Evolutionary conservation across 495 filamentous ascomycete genomes (phyloP).

Genomic region (Xylaria acuta): DNA sequence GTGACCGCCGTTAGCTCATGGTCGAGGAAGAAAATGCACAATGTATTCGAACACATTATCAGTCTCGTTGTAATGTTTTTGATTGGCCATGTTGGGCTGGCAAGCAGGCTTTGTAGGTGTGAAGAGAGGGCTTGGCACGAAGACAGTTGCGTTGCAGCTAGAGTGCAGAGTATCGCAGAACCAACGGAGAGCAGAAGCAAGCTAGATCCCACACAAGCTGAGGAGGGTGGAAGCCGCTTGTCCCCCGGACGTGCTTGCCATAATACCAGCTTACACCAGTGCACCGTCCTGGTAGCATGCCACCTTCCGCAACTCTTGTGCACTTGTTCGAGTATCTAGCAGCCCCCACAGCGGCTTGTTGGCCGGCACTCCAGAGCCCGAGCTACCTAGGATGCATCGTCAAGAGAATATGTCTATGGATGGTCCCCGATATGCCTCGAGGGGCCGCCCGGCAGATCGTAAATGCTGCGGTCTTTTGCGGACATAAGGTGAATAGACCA

Average conservation of each 20-base stretch:
- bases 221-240: neutral
- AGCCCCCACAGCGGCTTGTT: neutral
- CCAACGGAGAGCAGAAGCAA: neutral
- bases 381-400: neutral
- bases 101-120: neutral
- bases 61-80: constrained; percentile 28
- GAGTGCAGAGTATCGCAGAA: neutral
- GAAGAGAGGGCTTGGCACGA: neutral
- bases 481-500: neutral
- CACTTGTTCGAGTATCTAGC: neutral
- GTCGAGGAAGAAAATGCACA: constrained; percentile 1
- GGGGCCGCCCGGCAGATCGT: neutral
- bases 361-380: neutral
- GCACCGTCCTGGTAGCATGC: neutral
- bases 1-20: neutral
- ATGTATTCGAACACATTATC: constrained; percentile 17
- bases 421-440: neutral
- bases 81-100: constrained; percentile 26
- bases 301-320: neutral
- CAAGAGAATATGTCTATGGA: neutral
- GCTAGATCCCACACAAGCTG: neutral
- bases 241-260: neutral
- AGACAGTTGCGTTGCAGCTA: neutral
- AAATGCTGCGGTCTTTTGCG: neutral
- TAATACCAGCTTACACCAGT: neutral